These are phyloP conservation scores for Ophiocordyceps sinensis DNA, from an alignment of 2,329 filamentous ascomycete species.

Conservation along the genomic window DNA sequence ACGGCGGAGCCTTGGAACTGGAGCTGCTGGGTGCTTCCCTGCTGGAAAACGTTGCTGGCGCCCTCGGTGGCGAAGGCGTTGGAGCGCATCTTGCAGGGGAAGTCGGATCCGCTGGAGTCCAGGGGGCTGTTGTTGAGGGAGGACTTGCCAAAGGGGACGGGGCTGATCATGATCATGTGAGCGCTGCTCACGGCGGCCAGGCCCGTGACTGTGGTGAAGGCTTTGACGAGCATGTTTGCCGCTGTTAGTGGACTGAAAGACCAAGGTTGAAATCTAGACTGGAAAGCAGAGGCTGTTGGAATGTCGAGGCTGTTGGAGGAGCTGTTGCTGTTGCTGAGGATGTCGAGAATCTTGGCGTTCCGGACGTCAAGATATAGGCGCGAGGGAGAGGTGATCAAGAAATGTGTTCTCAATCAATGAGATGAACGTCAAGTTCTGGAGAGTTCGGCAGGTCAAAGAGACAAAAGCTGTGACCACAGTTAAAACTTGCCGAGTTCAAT, in stretches of 20 bases:
- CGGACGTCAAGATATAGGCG: conserved; percentile 11
- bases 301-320: too few species aligned
- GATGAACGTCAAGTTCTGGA: not conserved
- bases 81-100: conserved; percentile 63
- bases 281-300: too few species aligned
- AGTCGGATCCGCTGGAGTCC: conserved; percentile 43
- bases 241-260: not conserved
- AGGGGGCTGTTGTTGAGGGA: conserved; percentile 49
- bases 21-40: conserved; percentile 30
- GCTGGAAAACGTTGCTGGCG: conserved; percentile 41
- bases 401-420: too few species aligned
- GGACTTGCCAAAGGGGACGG: conserved; percentile 42
- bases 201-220: conserved; percentile 36
- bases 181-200: conserved; percentile 48
- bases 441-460: not conserved
- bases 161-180: conserved; percentile 62
- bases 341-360: conserved; percentile 13
- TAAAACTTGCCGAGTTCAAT: not conserved
- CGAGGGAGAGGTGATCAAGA: too few species aligned
- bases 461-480: not conserved
- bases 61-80: conserved; percentile 30
- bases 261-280: too few species aligned
- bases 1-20: conserved; percentile 57
- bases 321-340: not conserved
- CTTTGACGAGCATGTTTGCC: conserved; percentile 34